Base-by-base conservation (phyloP, 441 rosid species). In the Corymbia citriodora region DNA sequence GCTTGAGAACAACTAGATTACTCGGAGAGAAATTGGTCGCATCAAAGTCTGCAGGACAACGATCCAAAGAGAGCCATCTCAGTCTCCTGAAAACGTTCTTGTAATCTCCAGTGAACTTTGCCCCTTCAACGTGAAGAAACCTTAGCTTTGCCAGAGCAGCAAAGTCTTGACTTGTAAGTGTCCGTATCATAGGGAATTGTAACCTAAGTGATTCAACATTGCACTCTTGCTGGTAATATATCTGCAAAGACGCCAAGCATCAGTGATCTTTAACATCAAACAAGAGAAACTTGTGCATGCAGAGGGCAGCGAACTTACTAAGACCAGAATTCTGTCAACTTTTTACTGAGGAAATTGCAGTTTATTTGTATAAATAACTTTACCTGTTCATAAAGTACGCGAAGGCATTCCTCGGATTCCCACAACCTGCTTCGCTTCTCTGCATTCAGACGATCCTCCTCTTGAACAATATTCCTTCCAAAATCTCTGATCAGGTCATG, bases 371-470 rank as follows among this genome's bases (percentile, higher is more conserved):
- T 2, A 0, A 33, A 33, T 33, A 33, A 33, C 33, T 33, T 33
- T 33, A 33, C 33, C 33, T 33, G 33, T n/a, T n/a, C n/a, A n/a
- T n/a, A n/a, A n/a, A n/a, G n/a, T n/a, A n/a, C n/a, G n/a, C n/a
- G 2, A 33, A 33, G 33, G 33, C 33, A 33, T 33, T 33, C 33
- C 33, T 33, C 33, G 33, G 33, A 33, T 33, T 33, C 33, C 2
- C n/a, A n/a, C n/a, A n/a, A n/a, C n/a, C n/a, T n/a, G n/a, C n/a
- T n/a, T n/a, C n/a, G n/a, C n/a, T n/a, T n/a, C n/a, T n/a, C n/a
- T n/a, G n/a, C n/a, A n/a, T n/a, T n/a, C n/a, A n/a, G 33, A 59
- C 6, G 11, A 15, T 27, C 2, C 1, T 52, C 19, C 8, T 0
- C 14, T 4, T 0, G 36, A 27, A 55, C 10, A 54, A 79, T 33